Evolutionary conservation across 306 rosid genomes (phyloP), one percentile per base, ranked within the genome.

Genomic region (Oemleria cerasiformis): DNA sequence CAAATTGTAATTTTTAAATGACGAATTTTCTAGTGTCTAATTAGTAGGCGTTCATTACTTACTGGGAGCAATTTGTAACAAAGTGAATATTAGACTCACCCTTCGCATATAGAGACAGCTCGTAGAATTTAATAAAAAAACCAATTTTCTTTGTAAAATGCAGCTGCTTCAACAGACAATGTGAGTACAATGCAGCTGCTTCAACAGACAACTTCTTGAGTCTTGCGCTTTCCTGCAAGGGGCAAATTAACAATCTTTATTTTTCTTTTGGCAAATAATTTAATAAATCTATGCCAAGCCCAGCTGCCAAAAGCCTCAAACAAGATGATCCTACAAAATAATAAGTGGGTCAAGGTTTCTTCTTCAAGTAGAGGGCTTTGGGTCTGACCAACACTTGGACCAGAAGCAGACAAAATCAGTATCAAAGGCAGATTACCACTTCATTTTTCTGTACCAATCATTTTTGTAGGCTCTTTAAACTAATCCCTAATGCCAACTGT

Each of bases 331-430:
- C 36, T 58, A 42, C 40, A 42, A 70, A 79, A 75, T 68, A 75
- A 83, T 83, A 59, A 77, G 78, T 77, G 76, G 90, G 85, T 84
- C 88, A 81, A 83, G 72, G 75, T 80, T 84, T 61, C 83, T 85
- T 74, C 11, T n/a, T n/a, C n/a, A 80, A 78, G 63, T 36, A 44
- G 11, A 68, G 76, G 69, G 75, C 1, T 45, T 74, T 82, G 73
- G 84, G 82, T 70, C 60, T 76, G 80, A 76, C 80, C 71, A 55
- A 63, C 78, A 83, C 65, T 73, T 55, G 36, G 74, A 38, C 82
- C 79, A 83, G 80, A 79, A 73, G 74, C 75, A 34, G 75, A 76
- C 84, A 81, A 76, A 51, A 69, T 42, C 57, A 51, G 9, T 63
- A 70, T 79, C 69, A 65, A 68, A 57, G 66, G 78, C 68, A 38